Evolutionary conservation across 179 eudicot genomes (phyloP).

Genomic region (Silene vulgaris): DNA sequence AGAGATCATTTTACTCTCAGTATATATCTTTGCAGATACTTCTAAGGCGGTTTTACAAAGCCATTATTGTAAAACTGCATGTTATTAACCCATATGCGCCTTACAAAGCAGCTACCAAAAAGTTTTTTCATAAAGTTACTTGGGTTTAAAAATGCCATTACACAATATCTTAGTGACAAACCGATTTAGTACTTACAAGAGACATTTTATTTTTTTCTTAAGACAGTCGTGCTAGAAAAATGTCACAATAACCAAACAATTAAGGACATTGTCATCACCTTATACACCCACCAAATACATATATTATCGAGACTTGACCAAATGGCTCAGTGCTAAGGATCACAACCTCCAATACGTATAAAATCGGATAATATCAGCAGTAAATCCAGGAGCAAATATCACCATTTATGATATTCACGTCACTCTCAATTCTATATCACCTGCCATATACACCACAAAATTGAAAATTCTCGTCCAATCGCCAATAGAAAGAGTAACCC

Average conservation of each 20-base stretch:
- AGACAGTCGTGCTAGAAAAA: background rate
- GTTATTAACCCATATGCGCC: no score
- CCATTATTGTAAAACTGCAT: no score
- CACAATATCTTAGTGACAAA: no score
- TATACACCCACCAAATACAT: background rate
- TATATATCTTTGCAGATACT: no score
- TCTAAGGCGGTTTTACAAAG: no score
- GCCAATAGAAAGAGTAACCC: background rate
- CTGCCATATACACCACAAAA: background rate
- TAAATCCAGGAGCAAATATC: background rate
- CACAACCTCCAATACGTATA: background rate
- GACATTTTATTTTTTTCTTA: background rate
- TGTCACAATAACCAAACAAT: background rate
- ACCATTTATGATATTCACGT: background rate
- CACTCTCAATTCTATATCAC: background rate
- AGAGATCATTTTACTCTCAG: no score
- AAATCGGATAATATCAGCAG: background rate
- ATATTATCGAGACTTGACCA: background rate
- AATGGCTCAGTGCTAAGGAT: background rate
- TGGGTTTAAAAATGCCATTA: no score
- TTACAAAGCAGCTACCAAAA: no score
- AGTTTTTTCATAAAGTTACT: no score
- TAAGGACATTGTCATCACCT: background rate
- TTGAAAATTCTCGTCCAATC: background rate
- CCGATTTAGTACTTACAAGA: no score